Percentiles rank a stretch among this genome's conserved stretches.
These are phyloP conservation scores for Citrus unshiu DNA, from an alignment of 345 rosid species.

Conservation along the genomic window DNA sequence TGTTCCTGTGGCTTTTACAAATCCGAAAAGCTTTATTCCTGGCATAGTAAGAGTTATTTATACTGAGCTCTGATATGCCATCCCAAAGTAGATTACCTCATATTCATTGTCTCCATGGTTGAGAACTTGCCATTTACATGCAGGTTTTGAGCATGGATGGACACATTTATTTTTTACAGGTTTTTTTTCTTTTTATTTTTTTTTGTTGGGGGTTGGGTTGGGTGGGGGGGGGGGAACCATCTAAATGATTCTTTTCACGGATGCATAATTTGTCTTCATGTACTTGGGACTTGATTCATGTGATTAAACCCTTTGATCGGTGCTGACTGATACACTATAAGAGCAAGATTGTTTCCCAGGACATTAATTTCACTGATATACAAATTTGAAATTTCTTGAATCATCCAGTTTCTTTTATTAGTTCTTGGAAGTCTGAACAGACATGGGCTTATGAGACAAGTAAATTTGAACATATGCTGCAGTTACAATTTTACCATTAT, in stretches of 20 bases:
- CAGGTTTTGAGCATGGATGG: slow-evolving; percentile 17
- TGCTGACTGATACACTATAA: not conserved
- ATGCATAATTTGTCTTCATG: not conserved
- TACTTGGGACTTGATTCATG: not conserved
- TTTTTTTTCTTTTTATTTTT: not conserved
- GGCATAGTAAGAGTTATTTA: slow-evolving; percentile 9
- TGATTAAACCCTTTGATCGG: not conserved
- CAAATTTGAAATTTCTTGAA: not conserved
- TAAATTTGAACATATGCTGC: not conserved
- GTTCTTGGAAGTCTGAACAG: not conserved
- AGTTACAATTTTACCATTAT: not conserved
- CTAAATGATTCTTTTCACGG: not conserved
- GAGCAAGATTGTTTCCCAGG: not conserved
- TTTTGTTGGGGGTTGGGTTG: too few species aligned
- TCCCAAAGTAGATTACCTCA: not conserved
- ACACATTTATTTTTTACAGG: slow-evolving; percentile 1
- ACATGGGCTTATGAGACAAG: not conserved
- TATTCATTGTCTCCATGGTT: slow-evolving; percentile 26
- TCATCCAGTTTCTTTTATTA: not conserved
- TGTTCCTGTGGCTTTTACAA: slow-evolving; percentile 64
- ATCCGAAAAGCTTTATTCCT: slow-evolving; percentile 49
- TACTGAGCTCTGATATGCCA: not conserved
- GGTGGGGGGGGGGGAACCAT: too few species aligned
- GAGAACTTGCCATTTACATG: slow-evolving; percentile 9
- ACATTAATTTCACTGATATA: not conserved